phyloP scores from a whole-genome alignment of 306 rosid species.

The Lupinus albus region DNA sequence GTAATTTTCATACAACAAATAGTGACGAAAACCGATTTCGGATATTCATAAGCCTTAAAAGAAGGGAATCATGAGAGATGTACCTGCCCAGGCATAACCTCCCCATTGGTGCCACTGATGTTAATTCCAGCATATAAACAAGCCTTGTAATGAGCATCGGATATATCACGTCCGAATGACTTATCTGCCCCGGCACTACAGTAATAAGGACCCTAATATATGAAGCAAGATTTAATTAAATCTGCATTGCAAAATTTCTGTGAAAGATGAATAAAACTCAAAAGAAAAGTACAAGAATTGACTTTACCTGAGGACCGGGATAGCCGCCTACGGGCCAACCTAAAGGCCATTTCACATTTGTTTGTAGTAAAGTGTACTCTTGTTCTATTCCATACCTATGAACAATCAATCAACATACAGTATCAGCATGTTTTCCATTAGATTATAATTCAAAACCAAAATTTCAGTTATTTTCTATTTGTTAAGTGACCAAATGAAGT shows the following conservation, averaged over 20 bases:
- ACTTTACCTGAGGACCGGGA: constrained; percentile 96
- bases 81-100: constrained; percentile 99
- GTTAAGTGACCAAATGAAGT: constrained; percentile 5
- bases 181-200: constrained; percentile 95
- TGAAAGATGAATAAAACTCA: constrained; percentile 35
- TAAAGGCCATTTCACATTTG: constrained; percentile 90
- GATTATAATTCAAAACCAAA: constrained; percentile 35
- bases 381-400: constrained; percentile 96
- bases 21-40: constrained; percentile 34
- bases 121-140: constrained; percentile 95
- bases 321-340: constrained; percentile 99
- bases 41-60: constrained; percentile 31
- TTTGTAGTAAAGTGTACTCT: constrained; percentile 95
- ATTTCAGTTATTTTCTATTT: constrained; percentile 34
- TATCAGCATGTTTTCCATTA: constrained; percentile 41
- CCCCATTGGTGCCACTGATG: constrained; percentile 97
- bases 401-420: constrained; percentile 44
- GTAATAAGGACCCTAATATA: constrained; percentile 89
- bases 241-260: constrained; percentile 1
- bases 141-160: constrained; percentile 99
- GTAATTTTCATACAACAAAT: constrained; percentile 39
- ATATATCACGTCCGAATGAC: constrained; percentile 97
- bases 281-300: constrained; percentile 1
- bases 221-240: constrained; percentile 15
- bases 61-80: constrained; percentile 35